Evolutionary conservation across 2,329 filamentous ascomycete genomes (phyloP).

Genomic region (Pseudocercospora macadamiae): DNA sequence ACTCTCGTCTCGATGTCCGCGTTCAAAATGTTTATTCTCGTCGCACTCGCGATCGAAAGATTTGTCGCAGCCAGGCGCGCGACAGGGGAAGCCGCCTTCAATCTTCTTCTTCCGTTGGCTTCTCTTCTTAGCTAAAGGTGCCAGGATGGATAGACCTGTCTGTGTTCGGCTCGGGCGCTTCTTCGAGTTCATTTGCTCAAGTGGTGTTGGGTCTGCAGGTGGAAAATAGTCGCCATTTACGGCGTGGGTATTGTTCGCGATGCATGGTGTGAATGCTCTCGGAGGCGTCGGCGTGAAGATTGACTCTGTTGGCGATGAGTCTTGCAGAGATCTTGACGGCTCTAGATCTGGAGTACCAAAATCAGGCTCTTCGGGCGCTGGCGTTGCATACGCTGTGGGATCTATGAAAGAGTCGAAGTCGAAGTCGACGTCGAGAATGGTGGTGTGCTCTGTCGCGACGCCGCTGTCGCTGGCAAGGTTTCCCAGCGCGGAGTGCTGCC

Average conservation of each 20-base stretch:
- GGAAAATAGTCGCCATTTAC: background rate
- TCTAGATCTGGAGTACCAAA: background rate
- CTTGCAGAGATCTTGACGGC: background rate
- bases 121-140: background rate
- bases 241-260: background rate
- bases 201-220: background rate
- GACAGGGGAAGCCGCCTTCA: constrained; percentile 15
- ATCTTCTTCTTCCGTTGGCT: constrained; percentile 10
- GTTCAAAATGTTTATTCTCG: constrained; percentile 17
- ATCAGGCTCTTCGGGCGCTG: background rate
- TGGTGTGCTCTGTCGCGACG: background rate
- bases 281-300: background rate
- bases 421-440: background rate
- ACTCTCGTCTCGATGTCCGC: constrained; percentile 4
- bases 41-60: constrained; percentile 17
- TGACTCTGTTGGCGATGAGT: background rate
- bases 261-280: background rate
- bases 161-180: constrained; percentile 5
- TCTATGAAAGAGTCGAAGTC: background rate
- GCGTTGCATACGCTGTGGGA: background rate
- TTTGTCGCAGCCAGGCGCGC: background rate
- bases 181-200: background rate
- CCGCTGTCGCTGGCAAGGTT: background rate
- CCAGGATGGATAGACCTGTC: background rate
- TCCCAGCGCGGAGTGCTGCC: background rate